These are phyloP conservation scores for Aethionema arabicum DNA, from an alignment of 345 rosid species.

Conservation along the genomic window DNA sequence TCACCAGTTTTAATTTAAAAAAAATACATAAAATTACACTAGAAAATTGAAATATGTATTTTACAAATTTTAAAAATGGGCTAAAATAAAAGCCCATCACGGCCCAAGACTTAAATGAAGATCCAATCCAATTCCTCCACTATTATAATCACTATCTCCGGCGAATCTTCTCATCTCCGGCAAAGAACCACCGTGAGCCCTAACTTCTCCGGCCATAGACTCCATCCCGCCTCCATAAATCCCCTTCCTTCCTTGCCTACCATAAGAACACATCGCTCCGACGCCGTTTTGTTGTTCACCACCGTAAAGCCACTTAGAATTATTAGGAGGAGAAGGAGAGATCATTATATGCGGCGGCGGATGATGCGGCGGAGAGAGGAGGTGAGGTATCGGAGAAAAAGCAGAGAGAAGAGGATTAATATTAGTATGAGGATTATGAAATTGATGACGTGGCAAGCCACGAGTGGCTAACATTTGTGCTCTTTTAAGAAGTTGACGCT, in stretches of 20 bases:
- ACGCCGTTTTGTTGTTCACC: constrained; percentile 33
- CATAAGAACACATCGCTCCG: constrained; percentile 30
- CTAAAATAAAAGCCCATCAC: constrained; percentile 18
- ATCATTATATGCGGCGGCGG: constrained; percentile 37
- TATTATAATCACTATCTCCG: constrained; percentile 35
- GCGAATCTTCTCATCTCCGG: constrained; percentile 43
- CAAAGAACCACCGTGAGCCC: constrained; percentile 29
- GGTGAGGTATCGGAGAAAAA: constrained; percentile 54
- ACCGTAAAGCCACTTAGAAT: constrained; percentile 31
- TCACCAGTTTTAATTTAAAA: constrained; percentile 6
- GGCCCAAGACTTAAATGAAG: constrained; percentile 81
- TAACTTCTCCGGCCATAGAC: constrained; percentile 28
- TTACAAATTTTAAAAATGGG: background rate
- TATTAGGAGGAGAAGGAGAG: constrained; percentile 22
- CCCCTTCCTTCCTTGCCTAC: constrained; percentile 14
- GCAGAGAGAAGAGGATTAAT: constrained; percentile 53
- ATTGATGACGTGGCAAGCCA: constrained; percentile 29
- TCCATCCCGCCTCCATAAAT: constrained; percentile 28
- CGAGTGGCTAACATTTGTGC: constrained; percentile 68
- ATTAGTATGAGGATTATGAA: constrained; percentile 10
- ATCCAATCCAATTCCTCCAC: constrained; percentile 60
- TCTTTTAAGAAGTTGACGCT: constrained; percentile 76
- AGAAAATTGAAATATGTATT: constrained; percentile 6
- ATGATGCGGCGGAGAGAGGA: constrained; percentile 43
- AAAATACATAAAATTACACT: constrained; percentile 5